These are phyloP conservation scores for Talaromyces verruculosus DNA, from an alignment of 2,329 filamentous ascomycete species.

Conservation along the genomic window DNA sequence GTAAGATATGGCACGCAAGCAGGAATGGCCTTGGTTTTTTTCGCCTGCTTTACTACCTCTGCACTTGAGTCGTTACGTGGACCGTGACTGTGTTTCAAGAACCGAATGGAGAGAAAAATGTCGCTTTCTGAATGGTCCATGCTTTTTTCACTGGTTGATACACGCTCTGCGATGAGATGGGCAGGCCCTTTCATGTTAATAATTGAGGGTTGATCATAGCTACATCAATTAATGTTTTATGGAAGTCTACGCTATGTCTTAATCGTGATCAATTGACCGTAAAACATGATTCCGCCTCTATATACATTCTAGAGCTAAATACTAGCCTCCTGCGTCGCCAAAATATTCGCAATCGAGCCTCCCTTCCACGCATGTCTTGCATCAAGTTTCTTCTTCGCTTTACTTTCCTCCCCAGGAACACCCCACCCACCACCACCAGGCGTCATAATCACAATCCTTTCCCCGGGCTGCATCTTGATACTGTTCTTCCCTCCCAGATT, in stretches of 20 bases:
- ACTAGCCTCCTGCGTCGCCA: conserved; percentile 53
- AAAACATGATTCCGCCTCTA: background rate
- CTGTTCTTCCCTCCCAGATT: conserved; percentile 37
- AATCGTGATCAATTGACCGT: background rate
- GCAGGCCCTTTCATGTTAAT: background rate
- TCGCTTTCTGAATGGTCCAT: background rate
- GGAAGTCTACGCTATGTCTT: background rate
- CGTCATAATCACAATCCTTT: conserved; percentile 41
- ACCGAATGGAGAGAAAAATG: background rate
- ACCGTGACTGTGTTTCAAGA: background rate
- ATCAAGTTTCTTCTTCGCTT: conserved; percentile 55
- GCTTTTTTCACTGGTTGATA: background rate
- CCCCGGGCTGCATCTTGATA: conserved; percentile 35
- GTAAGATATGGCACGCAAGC: background rate
- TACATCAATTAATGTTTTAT: background rate
- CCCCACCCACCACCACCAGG: conserved; percentile 44
- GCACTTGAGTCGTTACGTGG: background rate
- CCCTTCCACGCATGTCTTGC: conserved; percentile 60
- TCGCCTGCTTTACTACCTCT: background rate
- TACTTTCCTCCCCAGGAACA: conserved; percentile 53
- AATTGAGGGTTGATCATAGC: background rate
- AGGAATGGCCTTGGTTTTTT: background rate
- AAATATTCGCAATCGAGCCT: conserved; percentile 54
- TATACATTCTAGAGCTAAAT: conserved; percentile 27
- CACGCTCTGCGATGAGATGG: background rate